These are phyloP conservation scores for Puya raimondii DNA, from an alignment of 176 grass and related monocot genomes.

Conservation along the genomic window DNA sequence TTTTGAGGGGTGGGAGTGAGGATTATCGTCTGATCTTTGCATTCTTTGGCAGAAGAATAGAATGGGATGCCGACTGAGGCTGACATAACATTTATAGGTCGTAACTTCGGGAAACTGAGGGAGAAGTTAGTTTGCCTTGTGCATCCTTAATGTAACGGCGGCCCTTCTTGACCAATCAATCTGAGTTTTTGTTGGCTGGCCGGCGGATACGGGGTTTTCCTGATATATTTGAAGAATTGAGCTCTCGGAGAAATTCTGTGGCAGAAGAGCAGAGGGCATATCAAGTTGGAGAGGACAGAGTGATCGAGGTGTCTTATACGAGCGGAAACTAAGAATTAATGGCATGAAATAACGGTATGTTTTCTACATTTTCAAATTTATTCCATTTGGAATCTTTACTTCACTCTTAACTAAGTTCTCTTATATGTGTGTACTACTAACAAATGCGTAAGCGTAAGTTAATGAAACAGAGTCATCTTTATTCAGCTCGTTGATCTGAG, in stretches of 20 bases:
- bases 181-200: background rate
- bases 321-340: background rate
- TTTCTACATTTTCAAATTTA: background rate
- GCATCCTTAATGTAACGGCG: background rate
- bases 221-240: background rate
- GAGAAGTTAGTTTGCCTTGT: background rate
- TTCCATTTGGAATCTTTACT: background rate
- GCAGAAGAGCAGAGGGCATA: background rate
- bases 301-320: background rate
- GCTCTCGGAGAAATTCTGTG: background rate
- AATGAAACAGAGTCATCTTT: too few species aligned
- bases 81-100: background rate
- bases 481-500: too few species aligned
- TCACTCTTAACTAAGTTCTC: too few species aligned
- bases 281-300: background rate
- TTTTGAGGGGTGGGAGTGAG: constrained; percentile 11
- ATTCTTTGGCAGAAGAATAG: background rate
- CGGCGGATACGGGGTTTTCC: background rate
- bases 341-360: background rate
- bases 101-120: background rate
- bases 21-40: background rate
- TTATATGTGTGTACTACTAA: too few species aligned
- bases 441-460: too few species aligned
- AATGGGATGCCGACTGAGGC: background rate
- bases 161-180: background rate